Percentiles rank a stretch among this genome's conserved stretches.
These are phyloP conservation scores for Talaromyces stipitatus DNA, from an alignment of 495 filamentous ascomycete genomes.

Conservation along the genomic window DNA sequence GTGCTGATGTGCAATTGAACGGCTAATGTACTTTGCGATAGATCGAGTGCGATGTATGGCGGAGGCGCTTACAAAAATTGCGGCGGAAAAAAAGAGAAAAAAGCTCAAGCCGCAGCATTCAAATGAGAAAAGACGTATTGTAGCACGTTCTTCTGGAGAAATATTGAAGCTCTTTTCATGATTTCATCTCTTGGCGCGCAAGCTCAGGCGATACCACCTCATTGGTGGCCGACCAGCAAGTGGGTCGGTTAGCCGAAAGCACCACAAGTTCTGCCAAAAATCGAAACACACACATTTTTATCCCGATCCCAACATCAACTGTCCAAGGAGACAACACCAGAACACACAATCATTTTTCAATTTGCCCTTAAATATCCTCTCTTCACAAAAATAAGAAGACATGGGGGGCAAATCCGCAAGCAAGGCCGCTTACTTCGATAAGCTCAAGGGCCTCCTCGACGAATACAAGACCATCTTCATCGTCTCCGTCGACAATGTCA, in stretches of 20 bases:
- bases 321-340: constrained; percentile 14
- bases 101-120: constrained; percentile 3
- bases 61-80: too few relatives aligned
- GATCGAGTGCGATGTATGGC: too few relatives aligned
- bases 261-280: constrained; percentile 30
- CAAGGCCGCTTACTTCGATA: constrained; percentile 99
- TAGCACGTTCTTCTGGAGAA: background rate
- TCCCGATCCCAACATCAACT: constrained; percentile 24
- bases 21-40: too few relatives aligned
- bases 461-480: constrained; percentile 95
- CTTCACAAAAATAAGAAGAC: constrained; percentile 86
- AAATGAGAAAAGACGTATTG: constrained; percentile 11
- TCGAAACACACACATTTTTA: constrained; percentile 12
- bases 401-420: constrained; percentile 96
- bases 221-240: background rate
- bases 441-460: constrained; percentile 90
- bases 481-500: constrained; percentile 91
- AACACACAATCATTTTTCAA: constrained; percentile 1
- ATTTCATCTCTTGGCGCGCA: constrained; percentile 9
- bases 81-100: too few relatives aligned
- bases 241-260: constrained; percentile 31
- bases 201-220: background rate
- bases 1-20: background rate
- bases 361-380: constrained; percentile 94
- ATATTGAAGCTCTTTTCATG: constrained; percentile 8